These are phyloP conservation scores for Citrus sinensis DNA, from an alignment of 345 rosid species.

Conservation along the genomic window DVS_A1.0 CM039163.1:27969501-27970000, in stretches of 20 bases:
- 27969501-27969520: background rate
- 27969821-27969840: background rate
- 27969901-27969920: background rate
- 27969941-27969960: conserved; percentile 9
- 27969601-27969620: background rate
- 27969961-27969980: conserved; percentile 96
- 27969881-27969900: background rate
- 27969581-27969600: background rate
- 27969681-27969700: conserved; percentile 95
- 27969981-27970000: conserved; percentile 78
- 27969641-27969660: conserved; percentile 13
- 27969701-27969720: conserved; percentile 98
- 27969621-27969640: background rate
- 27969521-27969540: background rate
- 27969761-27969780: conserved; percentile 97
- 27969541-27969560: background rate
- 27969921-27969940: conserved; percentile 15
- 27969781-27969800: conserved; percentile 79
- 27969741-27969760: conserved; percentile 94
- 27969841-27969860: background rate
- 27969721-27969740: conserved; percentile 99
- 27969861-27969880: background rate
- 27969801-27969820: conserved; percentile 88
- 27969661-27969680: conserved; percentile 72
- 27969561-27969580: background rate